Evolutionary conservation across 2,329 filamentous ascomycete species (phyloP).

Genomic region (Fusarium stilboides): DNA sequence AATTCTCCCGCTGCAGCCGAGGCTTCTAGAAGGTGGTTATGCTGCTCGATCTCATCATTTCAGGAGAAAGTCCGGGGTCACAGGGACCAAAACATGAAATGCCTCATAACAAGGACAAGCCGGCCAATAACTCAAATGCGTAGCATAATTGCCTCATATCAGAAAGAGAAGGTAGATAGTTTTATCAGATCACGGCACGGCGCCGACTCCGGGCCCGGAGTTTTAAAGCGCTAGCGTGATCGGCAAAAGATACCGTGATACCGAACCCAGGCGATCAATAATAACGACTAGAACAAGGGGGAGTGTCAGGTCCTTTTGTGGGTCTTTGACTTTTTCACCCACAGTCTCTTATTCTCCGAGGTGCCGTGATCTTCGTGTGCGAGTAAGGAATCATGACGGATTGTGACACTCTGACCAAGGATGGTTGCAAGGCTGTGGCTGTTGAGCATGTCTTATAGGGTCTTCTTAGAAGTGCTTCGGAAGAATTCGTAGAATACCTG

Average conservation of each 20-base stretch:
- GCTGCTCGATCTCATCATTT: neutral
- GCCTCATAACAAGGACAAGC: neutral
- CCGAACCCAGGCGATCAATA: constrained; percentile 34
- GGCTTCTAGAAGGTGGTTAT: constrained; percentile 4
- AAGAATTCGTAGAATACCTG: too few relatives aligned
- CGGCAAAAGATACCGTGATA: constrained; percentile 29
- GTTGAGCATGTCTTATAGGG: neutral
- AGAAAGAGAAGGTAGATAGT: neutral
- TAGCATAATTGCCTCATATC: neutral
- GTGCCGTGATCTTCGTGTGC: neutral
- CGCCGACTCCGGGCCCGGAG: neutral
- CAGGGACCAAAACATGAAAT: neutral
- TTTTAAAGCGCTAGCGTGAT: constrained; percentile 26
- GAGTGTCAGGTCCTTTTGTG: constrained; percentile 7
- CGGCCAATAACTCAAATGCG: neutral
- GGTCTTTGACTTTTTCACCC: neutral
- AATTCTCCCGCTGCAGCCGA: neutral
- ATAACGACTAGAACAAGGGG: neutral
- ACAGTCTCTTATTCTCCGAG: neutral
- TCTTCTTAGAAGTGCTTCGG: too few relatives aligned
- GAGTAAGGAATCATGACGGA: constrained; percentile 1
- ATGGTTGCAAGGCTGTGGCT: neutral
- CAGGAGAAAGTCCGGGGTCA: constrained; percentile 9
- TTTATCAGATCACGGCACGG: constrained; percentile 3
- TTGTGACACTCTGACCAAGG: neutral